Evolutionary conservation across 2,329 filamentous ascomycete genomes (phyloP), one percentile per base, ranked within the genome.

Genomic region (Simplicillium aogashimaense): DNA sequence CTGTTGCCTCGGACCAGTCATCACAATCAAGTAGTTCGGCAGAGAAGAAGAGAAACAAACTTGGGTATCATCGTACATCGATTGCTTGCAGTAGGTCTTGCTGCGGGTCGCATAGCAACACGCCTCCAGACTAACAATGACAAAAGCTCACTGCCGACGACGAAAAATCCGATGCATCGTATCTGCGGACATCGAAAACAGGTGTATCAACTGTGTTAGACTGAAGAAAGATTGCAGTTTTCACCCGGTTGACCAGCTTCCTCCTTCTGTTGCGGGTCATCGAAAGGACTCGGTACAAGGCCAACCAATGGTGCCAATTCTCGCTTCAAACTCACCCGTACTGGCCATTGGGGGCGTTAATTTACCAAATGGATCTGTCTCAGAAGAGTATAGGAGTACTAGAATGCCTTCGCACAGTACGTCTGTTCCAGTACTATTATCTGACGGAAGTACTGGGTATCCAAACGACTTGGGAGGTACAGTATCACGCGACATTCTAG

Each of bases 141-240:
- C 48, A 29, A 25, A 29, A 95, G 90, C 83, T 41, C 87, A 95
- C 58, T 97, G 90, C 59, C 85, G 90, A 54, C 76, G 86, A 57
- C 82, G 90, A 51, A 97, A 97, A 64, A 97, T 97, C 46, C 76
- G 90, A 63, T 97, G 90, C 61, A 78, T 95, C 38, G 73, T 86
- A 34, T 78, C 85, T 8, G 72, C 77, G 37, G 78, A 32, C 11
- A 81, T 47, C 86, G 94, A 50, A 58, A 71, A 9, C 77, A 86
- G 53, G 80, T 97, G 90, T 63, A 78, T 83, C 48, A 95, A 94
- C 65, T 97, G 90, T 63, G 94, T 95, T 53, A 80, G 88, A 36
- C 67, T 97, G 55, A 94, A 94, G 61, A 95, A 94, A 55, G 87
- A 95, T 48, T 97, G 90, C 63, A 86, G 83, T 56, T 97, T 94